These are phyloP conservation scores for Carex myosuroides DNA, from an alignment of 176 grass and related monocot species.

Conservation along the genomic window DNA sequence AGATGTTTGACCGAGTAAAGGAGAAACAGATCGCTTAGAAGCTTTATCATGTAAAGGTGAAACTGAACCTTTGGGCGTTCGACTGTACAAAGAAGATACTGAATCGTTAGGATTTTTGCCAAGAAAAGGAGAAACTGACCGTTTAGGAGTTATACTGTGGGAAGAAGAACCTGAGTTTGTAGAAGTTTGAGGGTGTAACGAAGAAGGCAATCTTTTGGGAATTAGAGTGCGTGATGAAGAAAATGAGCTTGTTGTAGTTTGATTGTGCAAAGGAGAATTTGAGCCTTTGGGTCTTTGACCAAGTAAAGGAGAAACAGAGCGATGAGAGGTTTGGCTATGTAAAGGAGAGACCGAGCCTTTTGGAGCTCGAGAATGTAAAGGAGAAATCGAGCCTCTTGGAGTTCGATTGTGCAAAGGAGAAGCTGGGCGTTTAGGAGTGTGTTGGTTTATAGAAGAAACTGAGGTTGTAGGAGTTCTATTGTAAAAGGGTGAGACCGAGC, in stretches of 20 bases:
- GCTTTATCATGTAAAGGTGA: slow-evolving; percentile 15
- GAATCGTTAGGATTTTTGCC: neutral
- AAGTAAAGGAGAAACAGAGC: slow-evolving; percentile 7
- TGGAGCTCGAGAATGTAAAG: neutral
- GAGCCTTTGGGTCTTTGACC: neutral
- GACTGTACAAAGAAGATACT: neutral
- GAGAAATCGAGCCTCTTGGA: slow-evolving; percentile 11
- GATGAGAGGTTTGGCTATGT: neutral
- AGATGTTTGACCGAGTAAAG: slow-evolving; percentile 9
- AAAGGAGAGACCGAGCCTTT: neutral
- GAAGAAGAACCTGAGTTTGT: neutral
- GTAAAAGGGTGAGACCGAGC: slow-evolving; percentile 1
- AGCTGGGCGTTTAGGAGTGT: neutral
- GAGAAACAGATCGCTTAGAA: slow-evolving; percentile 11
- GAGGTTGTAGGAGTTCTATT: neutral
- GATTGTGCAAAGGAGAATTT: slow-evolving; percentile 9
- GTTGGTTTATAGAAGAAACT: neutral
- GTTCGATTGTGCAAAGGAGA: slow-evolving; percentile 1
- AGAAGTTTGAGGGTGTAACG: neutral
- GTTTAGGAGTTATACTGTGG: neutral
- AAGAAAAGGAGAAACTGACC: neutral
- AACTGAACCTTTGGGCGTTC: neutral
- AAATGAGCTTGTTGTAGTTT: neutral
- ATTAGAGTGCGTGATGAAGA: neutral
- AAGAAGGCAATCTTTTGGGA: slow-evolving; percentile 11